Evolutionary conservation across 2,329 filamentous ascomycete genomes (phyloP), one percentile per base, ranked within the genome.

Genomic region (Mycosphaerella sp.): DNA sequence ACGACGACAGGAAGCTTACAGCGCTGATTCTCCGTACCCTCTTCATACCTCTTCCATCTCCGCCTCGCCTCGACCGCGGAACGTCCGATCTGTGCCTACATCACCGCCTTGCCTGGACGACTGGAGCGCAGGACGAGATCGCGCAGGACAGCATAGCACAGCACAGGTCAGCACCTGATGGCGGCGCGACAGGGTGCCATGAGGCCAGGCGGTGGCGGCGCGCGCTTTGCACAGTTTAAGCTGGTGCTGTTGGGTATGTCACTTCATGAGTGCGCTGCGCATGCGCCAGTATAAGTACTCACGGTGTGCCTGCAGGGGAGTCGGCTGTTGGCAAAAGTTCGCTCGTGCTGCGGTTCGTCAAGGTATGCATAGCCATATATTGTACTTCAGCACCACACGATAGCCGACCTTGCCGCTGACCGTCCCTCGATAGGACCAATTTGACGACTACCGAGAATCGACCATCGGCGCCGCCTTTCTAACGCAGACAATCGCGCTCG

Each of bases 241-340:
- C 81, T 98, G 65, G 93, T 98, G 61, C 79, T 98, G 68, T 80
- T 98, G 60, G 93, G 93, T 97, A 81, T 62, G 18, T 44, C n/a
- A 3, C 13, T 41, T 44, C 37, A 34, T 39, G 9, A 14, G 7
- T 18, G 6, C 17, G 42, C 42, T n/a, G 32, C 41, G 21, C 17
- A 41, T 41, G n/a, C 16, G 36, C 17, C 44, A 34, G 28, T 78
- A 68, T 79, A 67, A 44, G 58, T 51, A 52, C 52, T 58, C 49
- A 34, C 27, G 13, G 13, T 25, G 21, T 25, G 21, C 39, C 13
- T 62, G 44, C 69, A 97, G 91, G 93, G 71, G 93, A 98, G 78
- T 98, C 93, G 63, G 93, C 93, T 53, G 93, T 98, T 52, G 93
- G 93, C 85, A 98, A 98, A 91, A 96, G 90, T 75, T 98, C 93